Evolutionary conservation across 2,329 filamentous ascomycete species (phyloP), one percentile per base, ranked within the genome.

Genomic region (Xylariaceae sp.): DNA sequence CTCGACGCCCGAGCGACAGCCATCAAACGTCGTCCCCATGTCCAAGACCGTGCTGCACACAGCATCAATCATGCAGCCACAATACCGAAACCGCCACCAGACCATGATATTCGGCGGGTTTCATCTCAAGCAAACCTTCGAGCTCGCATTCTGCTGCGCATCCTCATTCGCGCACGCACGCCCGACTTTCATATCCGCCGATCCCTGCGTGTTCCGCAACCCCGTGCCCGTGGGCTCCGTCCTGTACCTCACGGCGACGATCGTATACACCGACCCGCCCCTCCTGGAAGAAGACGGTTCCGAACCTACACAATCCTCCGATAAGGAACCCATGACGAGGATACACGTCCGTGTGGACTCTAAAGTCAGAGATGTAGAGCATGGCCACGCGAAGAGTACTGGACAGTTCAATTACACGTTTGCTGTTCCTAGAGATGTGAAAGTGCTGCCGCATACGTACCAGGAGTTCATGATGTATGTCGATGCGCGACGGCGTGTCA

Each of bases 61-160:
- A 2, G 83, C 86, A 11, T 80, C 78, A 58, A 87, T 90, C 56
- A 89, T 89, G 86, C 85, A 89, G 63, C 86, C 86, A 0, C 84
- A 71, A 50, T 69, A 70, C 50, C 62, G 68, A 22, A 70, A 70
- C 55, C 64, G 69, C 2, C 85, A 89, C 66, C 83, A 86, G 60
- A 87, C 86, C 66, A 88, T 89, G 85, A 87, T 90, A 47, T 90
- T 89, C 60, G 86, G 86, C 45, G 86, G 86, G 12, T 89, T 85
- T 63, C 76, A 89, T 11, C 73, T 90, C 11, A 87, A 87, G 62
- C 82, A 87, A 61, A 86, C 85, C 0, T 89, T 89, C 59, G 86
- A 90, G 67, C 75, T 89, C 6, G 86, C 86, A 1, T 90, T 89
- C 68, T 88, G 85, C 65, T 87, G 84, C 61, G 85, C 84, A 1